Base-by-base conservation (phyloP, 1,139 yeast genomes). In the Debaryomycetaceae sp. region DNA sequence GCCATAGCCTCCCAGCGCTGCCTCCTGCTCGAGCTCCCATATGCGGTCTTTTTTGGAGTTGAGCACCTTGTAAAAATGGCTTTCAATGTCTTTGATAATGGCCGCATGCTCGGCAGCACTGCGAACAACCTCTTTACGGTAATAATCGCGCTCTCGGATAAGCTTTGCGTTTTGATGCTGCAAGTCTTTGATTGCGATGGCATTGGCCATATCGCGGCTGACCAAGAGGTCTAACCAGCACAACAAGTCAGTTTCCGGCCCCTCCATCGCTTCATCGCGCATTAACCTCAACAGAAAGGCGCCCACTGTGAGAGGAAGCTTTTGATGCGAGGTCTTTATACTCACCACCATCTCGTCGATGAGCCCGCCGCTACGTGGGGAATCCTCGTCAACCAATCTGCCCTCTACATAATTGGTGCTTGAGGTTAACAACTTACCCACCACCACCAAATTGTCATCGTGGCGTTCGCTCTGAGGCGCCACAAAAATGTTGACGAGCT, bases 11-110 rank as follows among this genome's bases (percentile, higher is more conserved):
- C 32, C 30, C 15, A 31, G 31, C n/a, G 12, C 11, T 7, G 36
- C 25, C 10, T 35, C 36, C 23, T 43, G 41, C 27, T 47, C 46
- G 17, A 66, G 45, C 34, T 61, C 51, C 46, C 63, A 52, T 7
- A 66, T 66, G 37, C 43, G 50, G 31, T 51, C 54, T 40, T 65
- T 63, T 40, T 67, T 67, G 16, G 59, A 38, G 33, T 57, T 54
- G 28, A 67, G 45, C 4, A 62, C 54, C 31, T 52, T 59, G 37
- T 57, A 58, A 32, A 64, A 64, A 39, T 63, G 61, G 34, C 46
- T 50, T 36, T 63, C 61, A 20, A 65, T 34, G 41, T 67, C 71
- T 2, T 44, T 36, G 3, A 59, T 39, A 3, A 66, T 55, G 12
- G 24, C 23, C 11, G 50, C 36, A 36, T 57, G 56, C 27, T 64